These are phyloP conservation scores for Nemania sp. DNA, from an alignment of 2,329 filamentous ascomycete species.

Conservation along the genomic window DNA sequence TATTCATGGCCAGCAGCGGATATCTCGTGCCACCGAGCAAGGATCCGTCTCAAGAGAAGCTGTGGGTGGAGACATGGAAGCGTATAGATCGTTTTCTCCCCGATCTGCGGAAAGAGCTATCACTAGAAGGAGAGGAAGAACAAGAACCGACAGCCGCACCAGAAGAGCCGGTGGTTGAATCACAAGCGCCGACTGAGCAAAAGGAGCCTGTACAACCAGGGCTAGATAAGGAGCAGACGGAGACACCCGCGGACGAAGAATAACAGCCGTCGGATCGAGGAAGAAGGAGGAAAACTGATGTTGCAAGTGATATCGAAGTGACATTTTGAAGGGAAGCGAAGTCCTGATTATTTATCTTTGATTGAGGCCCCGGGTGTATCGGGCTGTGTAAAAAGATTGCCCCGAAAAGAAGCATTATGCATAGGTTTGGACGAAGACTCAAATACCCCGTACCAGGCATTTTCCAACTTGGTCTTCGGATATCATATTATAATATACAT, in stretches of 20 bases:
- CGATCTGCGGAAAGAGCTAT: slow-evolving; percentile 61
- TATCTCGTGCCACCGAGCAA: slow-evolving; percentile 74
- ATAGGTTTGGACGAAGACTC: slow-evolving; percentile 10
- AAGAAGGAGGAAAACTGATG: neutral
- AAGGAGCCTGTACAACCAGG: neutral
- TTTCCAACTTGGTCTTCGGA: too few species aligned
- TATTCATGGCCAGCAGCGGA: slow-evolving; percentile 92
- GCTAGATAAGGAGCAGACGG: slow-evolving; percentile 9
- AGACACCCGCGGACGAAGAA: slow-evolving; percentile 8
- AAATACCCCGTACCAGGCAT: slow-evolving; percentile 10
- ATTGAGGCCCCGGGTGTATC: neutral
- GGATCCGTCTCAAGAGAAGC: slow-evolving; percentile 58
- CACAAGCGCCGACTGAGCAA: slow-evolving; percentile 7
- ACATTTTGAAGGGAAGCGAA: neutral
- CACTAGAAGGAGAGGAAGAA: slow-evolving; percentile 51
- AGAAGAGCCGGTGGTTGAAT: slow-evolving; percentile 9
- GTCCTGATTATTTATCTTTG: slow-evolving; percentile 5
- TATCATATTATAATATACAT: too few species aligned
- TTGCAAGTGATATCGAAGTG: neutral
- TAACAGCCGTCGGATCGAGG: neutral
- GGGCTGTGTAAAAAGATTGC: slow-evolving; percentile 34
- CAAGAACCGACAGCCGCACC: neutral
- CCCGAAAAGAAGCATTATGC: slow-evolving; percentile 14
- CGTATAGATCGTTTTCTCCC: slow-evolving; percentile 68
- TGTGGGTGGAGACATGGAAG: slow-evolving; percentile 68